Conservation (phyloP, 192 early-diverging fungal species). For the Coemansia sp. region DNA sequence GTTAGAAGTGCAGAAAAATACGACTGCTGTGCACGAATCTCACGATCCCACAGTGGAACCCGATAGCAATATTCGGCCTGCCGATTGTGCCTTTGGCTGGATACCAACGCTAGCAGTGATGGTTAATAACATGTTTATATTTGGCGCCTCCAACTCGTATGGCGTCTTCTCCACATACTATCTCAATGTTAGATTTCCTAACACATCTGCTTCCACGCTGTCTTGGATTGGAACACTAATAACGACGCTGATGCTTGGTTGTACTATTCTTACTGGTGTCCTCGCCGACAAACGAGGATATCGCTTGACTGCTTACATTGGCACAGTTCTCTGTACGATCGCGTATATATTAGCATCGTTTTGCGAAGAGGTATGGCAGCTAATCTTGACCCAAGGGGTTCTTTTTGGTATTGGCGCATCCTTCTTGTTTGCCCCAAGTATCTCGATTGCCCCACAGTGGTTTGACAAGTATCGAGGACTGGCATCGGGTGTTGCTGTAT, state of each 20-base stretch:
- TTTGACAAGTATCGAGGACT: constrained; percentile 57
- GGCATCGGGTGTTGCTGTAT: constrained; percentile 62
- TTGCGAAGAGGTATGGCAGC: constrained; percentile 61
- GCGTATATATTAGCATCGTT: constrained; percentile 45
- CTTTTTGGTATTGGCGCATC: constrained; percentile 60
- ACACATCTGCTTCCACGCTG: constrained; percentile 32
- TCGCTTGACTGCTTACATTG: constrained; percentile 30
- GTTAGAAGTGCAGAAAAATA: too few relatives aligned
- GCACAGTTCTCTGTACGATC: constrained; percentile 30
- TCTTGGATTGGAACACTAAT: constrained; percentile 44
- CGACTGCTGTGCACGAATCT: too few relatives aligned
- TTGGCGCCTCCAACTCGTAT: constrained; percentile 39
- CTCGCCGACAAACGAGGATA: constrained; percentile 42
- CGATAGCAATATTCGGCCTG: constrained; percentile 14
- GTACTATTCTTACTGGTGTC: constrained; percentile 34
- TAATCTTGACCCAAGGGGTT: constrained; percentile 66
- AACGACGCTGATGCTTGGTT: constrained; percentile 27
- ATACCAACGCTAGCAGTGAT: constrained; percentile 36
- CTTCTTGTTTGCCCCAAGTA: constrained; percentile 57
- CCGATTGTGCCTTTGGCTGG: constrained; percentile 40
- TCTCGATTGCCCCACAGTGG: constrained; percentile 64
- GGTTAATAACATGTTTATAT: constrained; percentile 57
- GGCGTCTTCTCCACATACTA: constrained; percentile 52
- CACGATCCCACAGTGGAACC: too few relatives aligned
- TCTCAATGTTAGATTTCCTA: constrained; percentile 29